phyloP scores from a whole-genome alignment of 805 yeast genomes.

The Wickerhamiella azymoides region DNA sequence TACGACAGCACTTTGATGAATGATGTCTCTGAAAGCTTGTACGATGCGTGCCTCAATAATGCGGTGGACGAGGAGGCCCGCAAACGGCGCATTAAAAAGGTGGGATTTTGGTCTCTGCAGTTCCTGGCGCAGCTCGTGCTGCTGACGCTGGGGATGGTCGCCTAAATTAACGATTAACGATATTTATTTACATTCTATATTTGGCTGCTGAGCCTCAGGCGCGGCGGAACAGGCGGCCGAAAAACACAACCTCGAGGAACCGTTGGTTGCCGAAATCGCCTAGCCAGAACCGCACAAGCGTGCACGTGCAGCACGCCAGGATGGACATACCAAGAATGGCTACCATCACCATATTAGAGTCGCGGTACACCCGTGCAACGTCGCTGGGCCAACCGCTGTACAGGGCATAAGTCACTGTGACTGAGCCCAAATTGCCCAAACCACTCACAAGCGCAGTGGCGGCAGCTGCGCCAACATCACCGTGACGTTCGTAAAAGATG shows the following conservation, averaged over 20 bases:
- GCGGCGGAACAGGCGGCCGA: slow-evolving; percentile 3
- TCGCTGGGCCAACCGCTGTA: slow-evolving; percentile 84
- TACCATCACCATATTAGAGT: slow-evolving; percentile 77
- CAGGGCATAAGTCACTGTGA: slow-evolving; percentile 71
- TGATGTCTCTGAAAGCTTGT: slow-evolving; percentile 77
- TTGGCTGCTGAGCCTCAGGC: neutral
- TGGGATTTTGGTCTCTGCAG: slow-evolving; percentile 89
- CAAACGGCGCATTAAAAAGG: slow-evolving; percentile 56
- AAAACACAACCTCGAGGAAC: slow-evolving; percentile 15
- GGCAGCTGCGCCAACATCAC: slow-evolving; percentile 76
- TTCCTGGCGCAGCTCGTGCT: slow-evolving; percentile 65
- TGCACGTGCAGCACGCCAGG: slow-evolving; percentile 31
- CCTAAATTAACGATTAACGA: slow-evolving; percentile 21
- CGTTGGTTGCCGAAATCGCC: slow-evolving; percentile 25
- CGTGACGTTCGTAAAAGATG: slow-evolving; percentile 54
- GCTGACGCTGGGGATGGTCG: slow-evolving; percentile 67
- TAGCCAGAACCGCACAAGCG: slow-evolving; percentile 22
- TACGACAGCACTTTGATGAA: slow-evolving; percentile 86
- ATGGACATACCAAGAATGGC: slow-evolving; percentile 64
- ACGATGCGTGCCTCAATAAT: slow-evolving; percentile 77
- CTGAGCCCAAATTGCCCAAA: slow-evolving; percentile 75
- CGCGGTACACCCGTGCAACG: slow-evolving; percentile 39
- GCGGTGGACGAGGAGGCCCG: slow-evolving; percentile 78
- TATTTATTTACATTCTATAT: neutral
- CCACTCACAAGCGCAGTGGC: slow-evolving; percentile 76